Conservation (phyloP, 345 rosid genomes). For the Ceriops zippeliana region DNA sequence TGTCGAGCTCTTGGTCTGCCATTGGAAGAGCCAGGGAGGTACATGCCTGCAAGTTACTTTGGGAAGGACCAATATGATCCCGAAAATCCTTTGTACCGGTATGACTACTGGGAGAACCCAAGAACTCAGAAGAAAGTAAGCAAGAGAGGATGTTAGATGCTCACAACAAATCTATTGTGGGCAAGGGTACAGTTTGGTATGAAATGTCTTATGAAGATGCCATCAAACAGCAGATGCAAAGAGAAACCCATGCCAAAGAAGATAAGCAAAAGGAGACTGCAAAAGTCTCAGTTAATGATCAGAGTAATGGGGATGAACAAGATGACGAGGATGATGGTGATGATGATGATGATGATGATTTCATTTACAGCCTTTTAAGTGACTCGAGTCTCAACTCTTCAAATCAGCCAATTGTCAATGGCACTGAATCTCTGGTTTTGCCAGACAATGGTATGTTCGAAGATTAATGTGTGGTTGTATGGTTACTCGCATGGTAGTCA, state of each 20-base stretch:
- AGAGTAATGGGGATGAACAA: conserved; percentile 1
- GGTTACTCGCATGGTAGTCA: neutral
- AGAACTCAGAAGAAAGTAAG: conserved; percentile 82
- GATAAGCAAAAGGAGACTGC: conserved; percentile 22
- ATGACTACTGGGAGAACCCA: conserved; percentile 95
- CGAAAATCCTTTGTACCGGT: conserved; percentile 63
- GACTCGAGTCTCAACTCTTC: conserved; percentile 36
- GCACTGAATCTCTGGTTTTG: conserved; percentile 59
- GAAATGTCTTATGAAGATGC: conserved; percentile 79
- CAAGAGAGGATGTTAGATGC: conserved; percentile 65
- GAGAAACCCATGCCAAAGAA: conserved; percentile 42
- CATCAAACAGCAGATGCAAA: conserved; percentile 52
- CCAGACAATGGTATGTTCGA: conserved; percentile 51
- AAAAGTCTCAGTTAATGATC: conserved; percentile 28
- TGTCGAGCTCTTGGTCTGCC: conserved; percentile 87
- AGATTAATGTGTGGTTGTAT: conserved; percentile 6
- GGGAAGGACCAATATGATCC: conserved; percentile 92
- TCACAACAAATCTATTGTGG: conserved; percentile 81
- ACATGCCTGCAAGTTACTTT: conserved; percentile 67
- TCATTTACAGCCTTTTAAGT: conserved; percentile 67
- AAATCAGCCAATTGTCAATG: conserved; percentile 70
- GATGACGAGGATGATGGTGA: conserved; percentile 31
- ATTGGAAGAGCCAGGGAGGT: conserved; percentile 90
- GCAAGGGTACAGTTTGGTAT: conserved; percentile 75
- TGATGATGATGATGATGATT: conserved; percentile 44